Percentiles rank a stretch among this genome's conserved stretches.
Evolutionary conservation across 2,329 filamentous ascomycete genomes (phyloP).

Genomic region (Dothiorella sarmentorum): DNA sequence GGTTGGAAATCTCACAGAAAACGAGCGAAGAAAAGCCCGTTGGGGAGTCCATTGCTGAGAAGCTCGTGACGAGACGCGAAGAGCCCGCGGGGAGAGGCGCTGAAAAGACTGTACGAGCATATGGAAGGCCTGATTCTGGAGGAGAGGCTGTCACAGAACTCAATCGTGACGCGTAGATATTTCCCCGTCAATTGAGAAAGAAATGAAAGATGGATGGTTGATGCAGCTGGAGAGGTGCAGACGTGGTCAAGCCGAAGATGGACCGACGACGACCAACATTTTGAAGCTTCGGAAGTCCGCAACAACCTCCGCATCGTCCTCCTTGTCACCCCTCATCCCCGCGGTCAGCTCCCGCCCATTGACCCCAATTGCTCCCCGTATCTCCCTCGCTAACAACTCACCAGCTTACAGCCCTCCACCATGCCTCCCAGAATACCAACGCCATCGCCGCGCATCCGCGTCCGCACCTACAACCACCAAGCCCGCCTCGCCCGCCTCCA

Average conservation of each 20-base stretch:
- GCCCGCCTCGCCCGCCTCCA: constrained; percentile 17
- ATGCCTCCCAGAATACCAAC: constrained; percentile 40
- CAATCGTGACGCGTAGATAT: neutral
- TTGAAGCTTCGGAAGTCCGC: constrained; percentile 18
- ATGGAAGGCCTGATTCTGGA: neutral
- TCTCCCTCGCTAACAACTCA: neutral
- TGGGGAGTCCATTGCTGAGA: neutral
- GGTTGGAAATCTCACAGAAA: neutral
- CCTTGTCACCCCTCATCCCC: neutral
- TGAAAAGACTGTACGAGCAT: constrained; percentile 15
- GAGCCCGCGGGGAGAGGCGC: neutral
- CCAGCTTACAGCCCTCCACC: constrained; percentile 15
- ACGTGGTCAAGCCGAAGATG: too few species aligned
- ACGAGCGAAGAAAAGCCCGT: neutral
- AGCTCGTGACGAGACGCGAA: neutral
- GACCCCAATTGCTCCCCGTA: neutral
- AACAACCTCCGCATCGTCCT: neutral
- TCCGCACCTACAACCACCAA: constrained; percentile 26
- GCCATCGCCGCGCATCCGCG: constrained; percentile 18
- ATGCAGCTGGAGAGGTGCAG: constrained; percentile 14
- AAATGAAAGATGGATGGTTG: neutral
- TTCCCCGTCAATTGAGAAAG: neutral
- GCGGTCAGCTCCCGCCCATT: neutral
- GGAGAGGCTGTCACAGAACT: neutral
- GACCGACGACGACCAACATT: constrained; percentile 9